Percentiles rank a stretch among this genome's conserved stretches.
phyloP scores from a whole-genome alignment of 1,284 basidiomycete species.

The Apiotrichum siamense region DNA sequence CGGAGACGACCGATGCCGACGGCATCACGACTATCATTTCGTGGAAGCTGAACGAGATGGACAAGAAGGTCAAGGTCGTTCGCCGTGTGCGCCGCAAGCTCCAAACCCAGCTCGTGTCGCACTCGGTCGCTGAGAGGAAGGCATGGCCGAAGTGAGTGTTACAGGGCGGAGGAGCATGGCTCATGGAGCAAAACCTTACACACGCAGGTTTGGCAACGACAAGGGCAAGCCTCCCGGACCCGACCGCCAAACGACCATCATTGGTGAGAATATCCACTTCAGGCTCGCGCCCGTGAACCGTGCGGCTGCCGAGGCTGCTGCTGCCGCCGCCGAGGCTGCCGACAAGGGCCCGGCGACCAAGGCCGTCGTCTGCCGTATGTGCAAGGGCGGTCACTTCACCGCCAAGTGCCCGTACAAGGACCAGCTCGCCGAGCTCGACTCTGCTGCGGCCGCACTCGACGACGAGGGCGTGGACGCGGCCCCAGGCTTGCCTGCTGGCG shows the following conservation, averaged over 20 bases:
- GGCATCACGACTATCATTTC: conserved; percentile 82
- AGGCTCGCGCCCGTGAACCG: conserved; percentile 74
- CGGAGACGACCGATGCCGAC: conserved; percentile 74
- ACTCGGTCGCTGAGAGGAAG: conserved; percentile 86
- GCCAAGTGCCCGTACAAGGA: conserved; percentile 99
- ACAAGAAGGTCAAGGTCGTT: conserved; percentile 87
- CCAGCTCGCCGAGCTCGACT: conserved; percentile 64
- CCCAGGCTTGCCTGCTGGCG: conserved; percentile 15
- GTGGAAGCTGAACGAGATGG: conserved; percentile 81
- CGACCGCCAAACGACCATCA: conserved; percentile 89
- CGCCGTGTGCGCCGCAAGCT: conserved; percentile 79
- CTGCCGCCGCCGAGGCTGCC: conserved; percentile 60
- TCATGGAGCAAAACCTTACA: not conserved
- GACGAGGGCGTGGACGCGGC: conserved; percentile 28
- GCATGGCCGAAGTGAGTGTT: conserved; percentile 68
- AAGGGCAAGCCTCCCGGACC: conserved; percentile 82
- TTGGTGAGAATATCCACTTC: conserved; percentile 83
- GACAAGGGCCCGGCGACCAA: conserved; percentile 69
- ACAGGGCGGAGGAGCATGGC: not conserved
- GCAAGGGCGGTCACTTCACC: conserved; percentile 96
- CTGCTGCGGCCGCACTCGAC: conserved; percentile 58
- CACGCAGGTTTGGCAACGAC: conserved; percentile 72
- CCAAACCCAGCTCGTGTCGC: conserved; percentile 88
- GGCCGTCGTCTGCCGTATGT: conserved; percentile 87
- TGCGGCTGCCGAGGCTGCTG: conserved; percentile 56